Base-by-base conservation (phyloP, 371 early-diverging fungal genomes). In the Amoeboaphelidium protococcarum region DNA sequence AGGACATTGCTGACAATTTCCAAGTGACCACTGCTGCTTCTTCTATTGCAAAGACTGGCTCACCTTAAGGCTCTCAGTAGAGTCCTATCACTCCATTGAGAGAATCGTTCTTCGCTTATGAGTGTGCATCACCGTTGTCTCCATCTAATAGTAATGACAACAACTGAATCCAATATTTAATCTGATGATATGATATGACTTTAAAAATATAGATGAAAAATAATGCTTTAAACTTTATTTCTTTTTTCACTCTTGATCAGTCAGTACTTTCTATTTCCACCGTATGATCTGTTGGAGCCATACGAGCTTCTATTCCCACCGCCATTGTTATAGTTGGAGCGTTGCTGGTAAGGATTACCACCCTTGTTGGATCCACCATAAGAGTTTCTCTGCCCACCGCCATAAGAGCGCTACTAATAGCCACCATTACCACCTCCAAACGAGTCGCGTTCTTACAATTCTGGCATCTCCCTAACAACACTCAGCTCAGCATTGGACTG, bases 401-500 rank as follows among this genome's bases (percentile, higher is more conserved):
- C 60, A 20, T 51, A 45, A 19, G 62, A 57, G 16, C 52, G 26
- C 21, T 61, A 47, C 1, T n/a, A n/a, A 13, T 62, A 52, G 19
- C 58, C 48, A 13, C 64, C 56, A 3, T 58, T 48, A 26, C 64
- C 58, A 6, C 65, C 60, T 20, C n/a, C 46, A 27, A 19, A 43
- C 48, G 26, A 21, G 37, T 21, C 26, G 22, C 43, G 27, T 10
- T 78, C 78, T 55, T 75, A 71, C 37, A 88, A 63, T 55, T 82
- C 79, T 25, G 90, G 90, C 37, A 87, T 60, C 48, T 69, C 64
- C 27, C 59, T 67, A 43, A 73, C 71, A 50, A 79, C 66, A 57
- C 67, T 61, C 13, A 87, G 56, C 2, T 66, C 60, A 13, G 46
- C 59, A 45, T 52, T 58, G 42, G 76, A 70, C 1, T 49, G 62